Conservation (phyloP, 176 grass and related monocot genomes). For the Carex littledalei region DNA sequence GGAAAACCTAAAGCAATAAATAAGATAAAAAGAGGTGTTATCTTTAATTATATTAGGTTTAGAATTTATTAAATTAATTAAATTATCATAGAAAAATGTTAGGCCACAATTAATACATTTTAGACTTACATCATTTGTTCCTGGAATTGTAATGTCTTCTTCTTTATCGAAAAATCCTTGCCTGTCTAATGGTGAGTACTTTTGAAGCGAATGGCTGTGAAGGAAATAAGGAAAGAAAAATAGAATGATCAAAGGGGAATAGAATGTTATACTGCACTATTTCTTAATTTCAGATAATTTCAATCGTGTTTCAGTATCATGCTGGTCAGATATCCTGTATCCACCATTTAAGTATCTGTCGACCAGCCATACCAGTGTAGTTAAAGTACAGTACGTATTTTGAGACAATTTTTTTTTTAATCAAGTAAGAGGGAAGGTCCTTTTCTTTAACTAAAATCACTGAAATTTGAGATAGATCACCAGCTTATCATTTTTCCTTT, state of each 20-base stretch:
- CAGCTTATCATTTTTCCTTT: background rate
- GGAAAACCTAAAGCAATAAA: slow-evolving; percentile 51
- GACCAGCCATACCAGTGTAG: background rate
- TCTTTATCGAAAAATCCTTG: slow-evolving; percentile 84
- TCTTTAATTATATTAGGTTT: slow-evolving; percentile 19
- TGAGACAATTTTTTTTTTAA: background rate
- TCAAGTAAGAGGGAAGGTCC: background rate
- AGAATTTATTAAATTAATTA: background rate
- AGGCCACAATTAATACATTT: background rate
- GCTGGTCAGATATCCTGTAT: background rate
- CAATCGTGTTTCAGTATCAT: background rate
- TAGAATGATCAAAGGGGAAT: background rate
- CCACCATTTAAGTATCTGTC: background rate
- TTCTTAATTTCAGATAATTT: background rate
- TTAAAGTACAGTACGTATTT: background rate
- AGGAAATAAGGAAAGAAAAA: background rate
- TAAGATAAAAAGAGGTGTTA: background rate
- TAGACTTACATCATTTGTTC: slow-evolving; percentile 61
- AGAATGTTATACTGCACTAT: background rate
- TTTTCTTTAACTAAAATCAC: background rate
- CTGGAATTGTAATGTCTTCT: slow-evolving; percentile 60
- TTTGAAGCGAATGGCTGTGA: slow-evolving; percentile 66
- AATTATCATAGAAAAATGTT: background rate
- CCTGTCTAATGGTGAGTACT: slow-evolving; percentile 79
- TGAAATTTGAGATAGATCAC: background rate